Percentiles rank a stretch among this genome's conserved stretches.
Conservation (phyloP, 2,329 filamentous ascomycete species). For the Paraconiothyrium sp. region DNA sequence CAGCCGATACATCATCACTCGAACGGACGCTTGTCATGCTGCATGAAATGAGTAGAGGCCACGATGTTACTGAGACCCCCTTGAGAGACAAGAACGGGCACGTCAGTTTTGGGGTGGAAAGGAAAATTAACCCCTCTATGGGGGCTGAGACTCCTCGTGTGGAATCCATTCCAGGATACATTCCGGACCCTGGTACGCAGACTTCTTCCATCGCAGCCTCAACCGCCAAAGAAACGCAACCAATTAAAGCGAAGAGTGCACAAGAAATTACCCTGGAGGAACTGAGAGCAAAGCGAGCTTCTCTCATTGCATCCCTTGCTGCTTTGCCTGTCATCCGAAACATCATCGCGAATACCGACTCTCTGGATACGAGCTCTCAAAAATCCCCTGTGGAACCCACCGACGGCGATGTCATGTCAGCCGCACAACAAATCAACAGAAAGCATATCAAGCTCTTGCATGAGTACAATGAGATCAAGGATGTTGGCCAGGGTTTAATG, state of each 20-base stretch:
- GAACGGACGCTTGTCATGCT: neutral
- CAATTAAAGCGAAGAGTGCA: conserved; percentile 36
- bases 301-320: conserved; percentile 44
- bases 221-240: neutral
- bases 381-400: conserved; percentile 35
- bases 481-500: conserved; percentile 72
- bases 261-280: conserved; percentile 60
- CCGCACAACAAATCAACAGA: conserved; percentile 65
- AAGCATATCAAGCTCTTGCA: conserved; percentile 72
- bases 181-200: neutral
- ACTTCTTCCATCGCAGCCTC: neutral
- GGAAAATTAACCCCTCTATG: neutral
- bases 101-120: neutral
- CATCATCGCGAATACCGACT: conserved; percentile 40
- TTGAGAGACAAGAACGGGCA: neutral
- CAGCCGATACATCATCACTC: neutral
- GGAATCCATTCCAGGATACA: neutral
- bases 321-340: conserved; percentile 44
- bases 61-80: neutral
- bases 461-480: conserved; percentile 76
- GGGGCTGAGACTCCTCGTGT: neutral
- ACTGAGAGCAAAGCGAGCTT: conserved; percentile 55
- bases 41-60: neutral
- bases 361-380: conserved; percentile 27
- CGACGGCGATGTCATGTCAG: conserved; percentile 46